Evolutionary conservation across 176 grass and related monocot genomes (phyloP).

Genomic region (Zoysia pacifica): DNA sequence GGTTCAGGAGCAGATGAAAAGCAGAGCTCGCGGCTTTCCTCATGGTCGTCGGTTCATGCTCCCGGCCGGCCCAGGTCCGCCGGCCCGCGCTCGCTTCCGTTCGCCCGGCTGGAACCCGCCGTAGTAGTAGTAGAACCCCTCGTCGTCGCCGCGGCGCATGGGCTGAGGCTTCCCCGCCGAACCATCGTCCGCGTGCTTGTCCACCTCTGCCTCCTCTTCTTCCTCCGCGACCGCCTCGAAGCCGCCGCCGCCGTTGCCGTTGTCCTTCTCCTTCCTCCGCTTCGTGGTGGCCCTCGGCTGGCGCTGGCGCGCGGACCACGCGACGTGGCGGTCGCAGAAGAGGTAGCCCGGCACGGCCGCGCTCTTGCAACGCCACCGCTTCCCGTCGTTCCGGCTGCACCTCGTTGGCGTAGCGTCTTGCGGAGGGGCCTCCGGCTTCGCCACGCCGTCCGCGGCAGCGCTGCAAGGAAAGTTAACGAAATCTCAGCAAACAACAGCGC

Average conservation of each 20-base stretch:
- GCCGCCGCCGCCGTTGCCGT: background rate
- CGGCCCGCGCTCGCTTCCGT: conserved; percentile 3
- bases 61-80: background rate
- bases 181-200: background rate
- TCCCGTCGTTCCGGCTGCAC: conserved; percentile 56
- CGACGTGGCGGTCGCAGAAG: conserved; percentile 46
- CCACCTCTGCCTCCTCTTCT: background rate
- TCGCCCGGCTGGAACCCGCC: conserved; percentile 10
- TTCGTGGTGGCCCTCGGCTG: conserved; percentile 10
- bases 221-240: background rate
- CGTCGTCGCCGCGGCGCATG: background rate
- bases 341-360: conserved; percentile 31
- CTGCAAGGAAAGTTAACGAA: background rate
- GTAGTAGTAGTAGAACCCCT: background rate
- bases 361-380: conserved; percentile 57
- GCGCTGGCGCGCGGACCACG: conserved; percentile 43
- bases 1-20: no score
- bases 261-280: background rate
- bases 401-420: background rate
- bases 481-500: background rate
- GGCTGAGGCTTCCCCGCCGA: background rate
- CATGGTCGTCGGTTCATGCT: background rate
- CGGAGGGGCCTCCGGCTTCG: conserved; percentile 5
- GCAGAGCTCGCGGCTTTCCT: background rate
- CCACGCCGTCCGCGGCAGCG: background rate